These are phyloP conservation scores for Fusarium lateritium DNA, from an alignment of 2,329 filamentous ascomycete genomes.

Conservation along the genomic window DNA sequence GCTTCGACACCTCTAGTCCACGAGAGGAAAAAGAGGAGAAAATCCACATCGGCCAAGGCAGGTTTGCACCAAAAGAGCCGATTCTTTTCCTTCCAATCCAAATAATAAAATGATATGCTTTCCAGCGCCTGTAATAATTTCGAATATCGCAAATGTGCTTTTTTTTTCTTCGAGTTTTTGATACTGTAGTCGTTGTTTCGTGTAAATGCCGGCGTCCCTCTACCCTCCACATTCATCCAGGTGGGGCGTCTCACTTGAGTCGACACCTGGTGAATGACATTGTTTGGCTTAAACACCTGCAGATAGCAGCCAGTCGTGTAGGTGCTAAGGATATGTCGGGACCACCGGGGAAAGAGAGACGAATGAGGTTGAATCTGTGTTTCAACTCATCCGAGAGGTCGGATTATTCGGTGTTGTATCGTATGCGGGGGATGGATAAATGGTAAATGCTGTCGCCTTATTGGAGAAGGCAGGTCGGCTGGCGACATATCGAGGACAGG, in stretches of 20 bases:
- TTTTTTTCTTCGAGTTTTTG: slow-evolving; percentile 37
- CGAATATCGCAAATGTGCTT: slow-evolving; percentile 31
- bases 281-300: slow-evolving; percentile 22
- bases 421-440: slow-evolving; percentile 14
- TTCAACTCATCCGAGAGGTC: slow-evolving; percentile 31
- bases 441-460: slow-evolving; percentile 24
- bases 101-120: slow-evolving; percentile 21
- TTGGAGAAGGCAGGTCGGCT: slow-evolving; percentile 28
- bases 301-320: slow-evolving; percentile 24
- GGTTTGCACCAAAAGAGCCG: slow-evolving; percentile 48
- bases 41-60: slow-evolving; percentile 29
- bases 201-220: slow-evolving; percentile 22
- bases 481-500: slow-evolving; percentile 26
- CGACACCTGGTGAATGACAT: slow-evolving; percentile 27
- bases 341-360: slow-evolving; percentile 21
- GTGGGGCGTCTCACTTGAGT: slow-evolving; percentile 44
- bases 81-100: slow-evolving; percentile 44
- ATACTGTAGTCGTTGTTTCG: slow-evolving; percentile 38
- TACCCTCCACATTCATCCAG: slow-evolving; percentile 9
- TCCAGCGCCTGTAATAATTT: slow-evolving; percentile 40
- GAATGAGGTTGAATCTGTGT: slow-evolving; percentile 15
- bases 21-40: slow-evolving; percentile 13
- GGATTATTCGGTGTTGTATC: slow-evolving; percentile 31
- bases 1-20: slow-evolving; percentile 21
- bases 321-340: slow-evolving; percentile 10